Conservation (phyloP, 2,329 filamentous ascomycete species). For the Acrocalymma vagum region DNA sequence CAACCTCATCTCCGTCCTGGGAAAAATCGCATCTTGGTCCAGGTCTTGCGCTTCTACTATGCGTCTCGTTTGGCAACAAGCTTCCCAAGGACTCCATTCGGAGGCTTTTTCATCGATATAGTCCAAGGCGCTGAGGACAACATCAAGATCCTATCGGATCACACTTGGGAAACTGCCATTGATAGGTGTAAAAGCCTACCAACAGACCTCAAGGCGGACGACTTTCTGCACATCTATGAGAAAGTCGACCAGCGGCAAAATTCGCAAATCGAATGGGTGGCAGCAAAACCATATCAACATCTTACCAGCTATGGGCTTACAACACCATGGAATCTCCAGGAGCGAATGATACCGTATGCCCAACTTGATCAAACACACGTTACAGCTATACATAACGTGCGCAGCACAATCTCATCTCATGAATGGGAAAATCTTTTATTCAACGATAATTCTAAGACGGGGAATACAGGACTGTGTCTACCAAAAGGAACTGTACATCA, state of each 20-base stretch:
- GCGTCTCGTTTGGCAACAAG: slow-evolving; percentile 36
- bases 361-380: neutral
- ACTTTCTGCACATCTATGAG: slow-evolving; percentile 50
- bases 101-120: slow-evolving; percentile 29
- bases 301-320: slow-evolving; percentile 50
- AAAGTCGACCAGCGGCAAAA: slow-evolving; percentile 18
- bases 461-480: slow-evolving; percentile 24
- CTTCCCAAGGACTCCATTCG: slow-evolving; percentile 36
- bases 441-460: slow-evolving; percentile 16
- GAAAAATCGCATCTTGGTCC: slow-evolving; percentile 34
- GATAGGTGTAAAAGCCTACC: slow-evolving; percentile 35
- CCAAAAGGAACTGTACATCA: slow-evolving; percentile 2
- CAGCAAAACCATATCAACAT: slow-evolving; percentile 19
- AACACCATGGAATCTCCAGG: slow-evolving; percentile 49
- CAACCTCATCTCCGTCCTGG: slow-evolving; percentile 29
- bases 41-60: slow-evolving; percentile 39
- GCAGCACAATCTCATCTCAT: too few relatives aligned
- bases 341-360: slow-evolving; percentile 48
- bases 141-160: too few relatives aligned
- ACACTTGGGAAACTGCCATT: slow-evolving; percentile 31
- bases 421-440: too few relatives aligned
- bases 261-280: neutral
- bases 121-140: slow-evolving; percentile 9
- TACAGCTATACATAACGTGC: slow-evolving; percentile 1
- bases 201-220: slow-evolving; percentile 45